phyloP scores from a whole-genome alignment of 2,329 filamentous ascomycete species.

The Fusarium siculi region DNA sequence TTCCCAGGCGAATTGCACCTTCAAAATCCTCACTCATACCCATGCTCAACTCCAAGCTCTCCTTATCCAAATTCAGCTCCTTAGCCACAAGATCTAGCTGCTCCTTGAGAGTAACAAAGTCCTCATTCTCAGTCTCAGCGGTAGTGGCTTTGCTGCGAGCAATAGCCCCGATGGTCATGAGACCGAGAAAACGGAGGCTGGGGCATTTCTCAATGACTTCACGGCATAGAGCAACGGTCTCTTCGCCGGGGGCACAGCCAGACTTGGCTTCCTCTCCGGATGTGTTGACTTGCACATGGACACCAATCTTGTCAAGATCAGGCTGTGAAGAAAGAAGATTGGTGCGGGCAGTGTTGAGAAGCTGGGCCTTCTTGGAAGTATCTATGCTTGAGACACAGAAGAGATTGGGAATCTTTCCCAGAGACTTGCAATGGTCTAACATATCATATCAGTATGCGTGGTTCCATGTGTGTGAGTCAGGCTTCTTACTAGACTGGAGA shows the following conservation, averaged over 20 bases:
- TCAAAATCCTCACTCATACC: constrained; percentile 98
- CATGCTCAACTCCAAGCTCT: constrained; percentile 89
- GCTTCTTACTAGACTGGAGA: constrained; percentile 74
- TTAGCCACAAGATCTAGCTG: constrained; percentile 76
- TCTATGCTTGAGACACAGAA: constrained; percentile 95
- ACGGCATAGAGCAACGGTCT: constrained; percentile 72
- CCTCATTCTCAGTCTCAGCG: constrained; percentile 86
- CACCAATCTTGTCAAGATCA: constrained; percentile 63
- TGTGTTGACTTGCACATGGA: constrained; percentile 97
- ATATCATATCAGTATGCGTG: constrained; percentile 10
- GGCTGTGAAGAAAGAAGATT: constrained; percentile 59
- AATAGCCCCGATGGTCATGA: constrained; percentile 99
- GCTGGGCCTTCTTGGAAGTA: constrained; percentile 83
- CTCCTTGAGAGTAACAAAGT: constrained; percentile 77
- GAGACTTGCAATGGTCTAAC: constrained; percentile 85
- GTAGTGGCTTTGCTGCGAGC: constrained; percentile 81
- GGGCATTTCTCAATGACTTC: constrained; percentile 78
- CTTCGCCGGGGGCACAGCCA: constrained; percentile 75
- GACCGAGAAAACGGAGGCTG: constrained; percentile 77
- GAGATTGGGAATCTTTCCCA: constrained; percentile 88
- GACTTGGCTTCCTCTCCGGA: constrained; percentile 88
- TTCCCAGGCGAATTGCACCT: constrained; percentile 84
- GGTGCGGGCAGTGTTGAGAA: constrained; percentile 80
- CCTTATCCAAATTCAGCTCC: constrained; percentile 59
- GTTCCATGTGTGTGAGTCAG: neutral